Evolutionary conservation across 2,329 filamentous ascomycete species (phyloP).

Genomic region (Aaosphaeria arxii): DNA sequence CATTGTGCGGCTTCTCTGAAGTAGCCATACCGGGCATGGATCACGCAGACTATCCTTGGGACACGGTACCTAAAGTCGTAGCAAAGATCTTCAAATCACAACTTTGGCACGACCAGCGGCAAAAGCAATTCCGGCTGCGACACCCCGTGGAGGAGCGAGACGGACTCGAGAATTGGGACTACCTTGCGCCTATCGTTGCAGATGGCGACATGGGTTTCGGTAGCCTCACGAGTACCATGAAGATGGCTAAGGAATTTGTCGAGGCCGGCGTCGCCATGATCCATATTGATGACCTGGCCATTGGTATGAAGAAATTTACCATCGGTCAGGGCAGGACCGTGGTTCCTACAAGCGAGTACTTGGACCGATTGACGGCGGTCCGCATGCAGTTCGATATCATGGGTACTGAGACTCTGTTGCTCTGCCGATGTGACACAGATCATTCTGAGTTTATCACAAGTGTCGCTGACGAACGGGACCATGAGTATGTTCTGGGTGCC

Average conservation of each 20-base stretch:
- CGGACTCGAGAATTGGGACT: constrained; percentile 38
- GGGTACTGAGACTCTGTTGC: constrained; percentile 39
- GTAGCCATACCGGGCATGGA: constrained; percentile 39
- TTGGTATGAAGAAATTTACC: constrained; percentile 46
- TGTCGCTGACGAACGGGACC: constrained; percentile 38
- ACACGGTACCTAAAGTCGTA: constrained; percentile 42
- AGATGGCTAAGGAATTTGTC: constrained; percentile 42
- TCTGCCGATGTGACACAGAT: constrained; percentile 40
- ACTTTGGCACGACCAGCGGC: constrained; percentile 42
- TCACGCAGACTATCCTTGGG: constrained; percentile 43
- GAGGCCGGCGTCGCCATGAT: constrained; percentile 45
- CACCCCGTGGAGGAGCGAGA: constrained; percentile 27
- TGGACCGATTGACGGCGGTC: constrained; percentile 33
- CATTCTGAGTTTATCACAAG: constrained; percentile 41
- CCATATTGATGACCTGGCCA: constrained; percentile 43
- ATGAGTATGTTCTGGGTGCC: constrained; percentile 40
- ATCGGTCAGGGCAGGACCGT: constrained; percentile 40
- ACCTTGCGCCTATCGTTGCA: constrained; percentile 40
- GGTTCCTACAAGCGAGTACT: constrained; percentile 41
- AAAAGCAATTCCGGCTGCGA: constrained; percentile 37
- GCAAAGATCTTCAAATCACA: constrained; percentile 41
- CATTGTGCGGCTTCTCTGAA: constrained; percentile 39
- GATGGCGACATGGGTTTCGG: constrained; percentile 47
- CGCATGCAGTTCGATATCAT: constrained; percentile 43
- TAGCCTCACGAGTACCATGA: constrained; percentile 39